These are phyloP conservation scores for Phytopythium chamaehyphon DNA, from an alignment of 352 stramenopile genomes.

Conservation along the genomic window DNA sequence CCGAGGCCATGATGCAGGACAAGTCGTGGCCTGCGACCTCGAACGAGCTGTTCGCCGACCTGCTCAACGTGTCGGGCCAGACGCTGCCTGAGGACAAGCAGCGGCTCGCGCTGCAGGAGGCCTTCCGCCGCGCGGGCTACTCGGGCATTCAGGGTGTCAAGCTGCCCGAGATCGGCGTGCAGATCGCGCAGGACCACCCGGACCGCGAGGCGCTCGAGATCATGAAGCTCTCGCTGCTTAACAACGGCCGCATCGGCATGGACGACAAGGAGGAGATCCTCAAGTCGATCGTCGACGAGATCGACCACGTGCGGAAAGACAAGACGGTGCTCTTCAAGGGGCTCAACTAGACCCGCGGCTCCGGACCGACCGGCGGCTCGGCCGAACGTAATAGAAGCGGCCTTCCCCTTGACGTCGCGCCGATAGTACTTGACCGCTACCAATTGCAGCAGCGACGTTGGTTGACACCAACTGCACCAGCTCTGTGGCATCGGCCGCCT, in stretches of 20 bases:
- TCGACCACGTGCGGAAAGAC: constrained; percentile 79
- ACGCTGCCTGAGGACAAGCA: constrained; percentile 55
- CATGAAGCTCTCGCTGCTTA: constrained; percentile 88
- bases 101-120: constrained; percentile 61
- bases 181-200: constrained; percentile 57
- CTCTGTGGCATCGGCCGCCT: too few species aligned
- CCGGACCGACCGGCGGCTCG: too few species aligned
- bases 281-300: constrained; percentile 72
- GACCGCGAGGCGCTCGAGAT: constrained; percentile 82
- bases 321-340: constrained; percentile 84
- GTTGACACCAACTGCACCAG: too few species aligned
- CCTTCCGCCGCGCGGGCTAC: constrained; percentile 76
- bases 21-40: constrained; percentile 85
- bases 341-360: constrained; percentile 54
- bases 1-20: constrained; percentile 82
- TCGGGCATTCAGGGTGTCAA: constrained; percentile 62
- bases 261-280: constrained; percentile 89
- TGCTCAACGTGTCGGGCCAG: constrained; percentile 73
- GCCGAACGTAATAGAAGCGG: too few species aligned
- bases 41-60: constrained; percentile 72
- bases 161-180: constrained; percentile 69
- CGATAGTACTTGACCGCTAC: too few species aligned
- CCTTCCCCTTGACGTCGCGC: too few species aligned
- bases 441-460: too few species aligned
- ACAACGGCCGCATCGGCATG: constrained; percentile 86